Percentiles rank a stretch among this genome's conserved stretches.
Conservation (phyloP, 140 eudicot genomes). For the Anethum foeniculum region DNA sequence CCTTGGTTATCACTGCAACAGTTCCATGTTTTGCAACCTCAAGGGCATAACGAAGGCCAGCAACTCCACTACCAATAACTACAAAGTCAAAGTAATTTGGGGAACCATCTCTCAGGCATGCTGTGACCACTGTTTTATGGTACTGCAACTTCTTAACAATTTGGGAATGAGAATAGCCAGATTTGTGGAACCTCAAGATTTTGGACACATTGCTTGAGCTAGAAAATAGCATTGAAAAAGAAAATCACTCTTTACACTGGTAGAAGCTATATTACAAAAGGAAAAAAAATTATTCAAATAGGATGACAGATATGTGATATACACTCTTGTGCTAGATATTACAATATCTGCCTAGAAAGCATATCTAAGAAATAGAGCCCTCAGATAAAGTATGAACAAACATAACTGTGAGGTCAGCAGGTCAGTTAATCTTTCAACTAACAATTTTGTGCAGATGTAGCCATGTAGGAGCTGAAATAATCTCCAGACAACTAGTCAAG, state of each 20-base stretch:
- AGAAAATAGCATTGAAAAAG: constrained; percentile 9
- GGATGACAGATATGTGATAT: background rate
- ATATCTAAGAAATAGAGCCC: background rate
- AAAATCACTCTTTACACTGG: background rate
- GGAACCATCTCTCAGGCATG: constrained; percentile 39
- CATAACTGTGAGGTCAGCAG: background rate
- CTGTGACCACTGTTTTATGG: constrained; percentile 21
- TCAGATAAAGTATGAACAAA: background rate
- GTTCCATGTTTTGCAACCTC: constrained; percentile 93
- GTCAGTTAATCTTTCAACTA: background rate
- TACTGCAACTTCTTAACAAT: constrained; percentile 24
- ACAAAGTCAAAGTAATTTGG: constrained; percentile 71
- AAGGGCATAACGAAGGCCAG: constrained; percentile 97
- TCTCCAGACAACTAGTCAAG: background rate
- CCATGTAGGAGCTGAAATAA: background rate
- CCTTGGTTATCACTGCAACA: constrained; percentile 89
- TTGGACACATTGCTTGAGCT: constrained; percentile 54
- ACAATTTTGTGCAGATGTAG: background rate
- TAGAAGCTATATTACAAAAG: background rate
- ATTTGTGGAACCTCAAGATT: constrained; percentile 25
- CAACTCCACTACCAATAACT: constrained; percentile 94
- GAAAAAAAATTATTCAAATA: background rate
- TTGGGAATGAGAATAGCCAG: constrained; percentile 15
- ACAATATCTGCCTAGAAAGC: background rate
- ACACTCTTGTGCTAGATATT: background rate